Evolutionary conservation across 768 basidiomycete genomes (phyloP).

Genomic region (Lepiota venenata): DNA sequence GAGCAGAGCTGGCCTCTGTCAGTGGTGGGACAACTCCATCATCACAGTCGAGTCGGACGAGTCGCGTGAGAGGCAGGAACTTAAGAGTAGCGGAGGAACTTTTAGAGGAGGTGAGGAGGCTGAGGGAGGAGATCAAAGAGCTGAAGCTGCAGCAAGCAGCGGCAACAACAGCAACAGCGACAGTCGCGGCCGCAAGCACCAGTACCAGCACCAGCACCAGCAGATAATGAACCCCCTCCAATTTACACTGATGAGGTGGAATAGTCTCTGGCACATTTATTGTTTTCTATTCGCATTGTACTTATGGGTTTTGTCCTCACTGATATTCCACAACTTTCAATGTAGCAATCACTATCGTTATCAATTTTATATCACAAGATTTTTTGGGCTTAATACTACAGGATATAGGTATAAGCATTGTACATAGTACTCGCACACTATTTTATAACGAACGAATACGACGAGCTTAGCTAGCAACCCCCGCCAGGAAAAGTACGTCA

Average conservation of each 20-base stretch:
- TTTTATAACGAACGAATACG: too few relatives aligned
- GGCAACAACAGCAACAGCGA: conserved; percentile 8
- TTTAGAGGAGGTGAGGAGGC: conserved; percentile 22
- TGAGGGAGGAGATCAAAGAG: conserved; percentile 23
- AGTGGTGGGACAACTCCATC: conserved; percentile 5
- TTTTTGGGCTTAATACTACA: too few relatives aligned
- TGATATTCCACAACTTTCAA: background rate
- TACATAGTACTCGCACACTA: too few relatives aligned
- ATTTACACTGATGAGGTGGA: background rate
- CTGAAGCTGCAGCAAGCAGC: conserved; percentile 18
- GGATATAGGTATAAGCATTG: too few relatives aligned
- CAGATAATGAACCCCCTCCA: background rate
- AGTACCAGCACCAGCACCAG: background rate
- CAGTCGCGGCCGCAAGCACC: background rate
- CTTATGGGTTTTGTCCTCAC: background rate
- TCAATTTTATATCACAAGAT: background rate
- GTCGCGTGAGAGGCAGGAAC: background rate
- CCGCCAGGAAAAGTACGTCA: too few relatives aligned
- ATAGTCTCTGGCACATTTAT: background rate
- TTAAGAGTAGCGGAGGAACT: conserved; percentile 21
- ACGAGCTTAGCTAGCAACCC: too few relatives aligned
- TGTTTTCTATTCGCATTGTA: background rate
- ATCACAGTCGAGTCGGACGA: background rate
- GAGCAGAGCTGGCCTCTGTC: conserved; percentile 20
- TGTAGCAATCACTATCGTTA: background rate